These are phyloP conservation scores for Plasmodium falciparum DNA, from an alignment of 169 alveolate species.

Conservation along the genomic window DNA sequence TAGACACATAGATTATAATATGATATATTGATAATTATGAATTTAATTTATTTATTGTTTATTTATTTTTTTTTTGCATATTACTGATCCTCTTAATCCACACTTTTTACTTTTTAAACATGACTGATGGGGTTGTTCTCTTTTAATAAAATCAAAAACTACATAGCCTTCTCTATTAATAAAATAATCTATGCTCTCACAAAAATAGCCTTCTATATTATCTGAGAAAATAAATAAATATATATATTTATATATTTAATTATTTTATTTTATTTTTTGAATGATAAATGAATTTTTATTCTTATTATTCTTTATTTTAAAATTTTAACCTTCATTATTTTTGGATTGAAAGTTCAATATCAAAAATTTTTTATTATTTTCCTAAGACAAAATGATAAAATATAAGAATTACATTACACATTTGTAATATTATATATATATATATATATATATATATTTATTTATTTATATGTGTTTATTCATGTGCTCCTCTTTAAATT, in stretches of 20 bases:
- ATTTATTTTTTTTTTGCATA: not conserved
- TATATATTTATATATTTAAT: not conserved
- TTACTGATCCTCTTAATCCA: conserved; percentile 72
- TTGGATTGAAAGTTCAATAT: conserved; percentile 63
- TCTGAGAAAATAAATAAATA: not conserved
- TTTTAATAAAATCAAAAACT: conserved; percentile 50
- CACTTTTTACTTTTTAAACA: conserved; percentile 43
- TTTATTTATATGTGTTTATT: not conserved
- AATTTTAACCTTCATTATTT: conserved; percentile 8
- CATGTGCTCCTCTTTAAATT: not conserved
- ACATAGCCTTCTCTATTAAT: conserved; percentile 50
- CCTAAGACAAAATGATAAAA: conserved; percentile 19
- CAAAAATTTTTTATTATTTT: conserved; percentile 45
- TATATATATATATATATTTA: not conserved
- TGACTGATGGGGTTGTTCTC: conserved; percentile 54
- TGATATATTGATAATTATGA: not conserved
- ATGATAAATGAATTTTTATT: too few species aligned
- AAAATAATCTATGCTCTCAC: conserved; percentile 65
- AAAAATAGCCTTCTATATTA: conserved; percentile 55
- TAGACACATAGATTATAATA: not conserved
- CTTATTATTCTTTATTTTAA: not conserved
- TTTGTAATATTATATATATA: not conserved
- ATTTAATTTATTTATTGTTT: not conserved
- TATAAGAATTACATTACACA: not conserved
- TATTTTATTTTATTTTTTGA: not conserved